Evolutionary conservation across 2,329 filamentous ascomycete species (phyloP).

Genomic region (Leptoxyphium fumago): DNA sequence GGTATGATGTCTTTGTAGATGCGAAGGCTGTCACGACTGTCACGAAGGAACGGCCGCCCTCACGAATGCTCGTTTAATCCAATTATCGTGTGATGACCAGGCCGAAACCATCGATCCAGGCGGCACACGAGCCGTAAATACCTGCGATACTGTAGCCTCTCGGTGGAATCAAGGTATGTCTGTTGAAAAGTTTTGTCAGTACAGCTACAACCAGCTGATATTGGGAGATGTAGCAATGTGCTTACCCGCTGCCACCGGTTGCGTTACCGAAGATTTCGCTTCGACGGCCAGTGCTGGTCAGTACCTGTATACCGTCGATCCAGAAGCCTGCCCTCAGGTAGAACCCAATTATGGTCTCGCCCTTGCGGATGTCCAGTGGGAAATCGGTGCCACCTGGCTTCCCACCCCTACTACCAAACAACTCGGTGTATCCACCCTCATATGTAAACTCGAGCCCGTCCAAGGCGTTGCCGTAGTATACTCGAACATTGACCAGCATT

Average conservation of each 20-base stretch:
- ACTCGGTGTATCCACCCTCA: conserved; percentile 67
- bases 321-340: conserved; percentile 63
- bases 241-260: conserved; percentile 68
- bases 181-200: conserved; percentile 25
- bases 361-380: conserved; percentile 66
- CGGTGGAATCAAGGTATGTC: conserved; percentile 77
- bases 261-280: conserved; percentile 76
- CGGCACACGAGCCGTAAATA: conserved; percentile 63
- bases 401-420: conserved; percentile 72
- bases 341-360: conserved; percentile 81
- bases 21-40: too few relatives aligned
- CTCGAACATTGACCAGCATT: conserved; percentile 56
- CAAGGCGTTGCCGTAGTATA: conserved; percentile 63
- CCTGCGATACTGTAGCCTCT: conserved; percentile 80
- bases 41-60: too few relatives aligned
- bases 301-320: conserved; percentile 78
- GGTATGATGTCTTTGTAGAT: too few relatives aligned
- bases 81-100: conserved; percentile 58
- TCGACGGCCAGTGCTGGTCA: conserved; percentile 77
- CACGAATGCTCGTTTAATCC: too few relatives aligned
- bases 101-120: conserved; percentile 76
- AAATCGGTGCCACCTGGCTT: conserved; percentile 59
- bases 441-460: conserved; percentile 89
- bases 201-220: conserved; percentile 5
- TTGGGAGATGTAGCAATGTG: conserved; percentile 11